Conservation (phyloP, 179 eudicot species). For the Amaranthus tricolor region DNA sequence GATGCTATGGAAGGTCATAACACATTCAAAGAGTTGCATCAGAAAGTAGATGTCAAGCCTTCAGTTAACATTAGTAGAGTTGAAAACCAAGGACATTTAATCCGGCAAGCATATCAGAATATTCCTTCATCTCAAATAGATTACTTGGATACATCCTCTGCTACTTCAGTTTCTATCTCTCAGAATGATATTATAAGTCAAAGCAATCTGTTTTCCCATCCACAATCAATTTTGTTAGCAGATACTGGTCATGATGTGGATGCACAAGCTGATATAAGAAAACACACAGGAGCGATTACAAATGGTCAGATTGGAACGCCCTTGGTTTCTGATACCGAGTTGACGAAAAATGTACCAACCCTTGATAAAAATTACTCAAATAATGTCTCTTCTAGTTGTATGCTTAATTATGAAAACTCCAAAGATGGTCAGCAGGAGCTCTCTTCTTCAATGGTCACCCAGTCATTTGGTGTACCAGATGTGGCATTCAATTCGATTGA, state of each 20-base stretch:
- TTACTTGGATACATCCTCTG: constrained; percentile 89
- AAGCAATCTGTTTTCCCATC: constrained; percentile 46
- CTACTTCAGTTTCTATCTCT: constrained; percentile 70
- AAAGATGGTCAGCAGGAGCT: constrained; percentile 85
- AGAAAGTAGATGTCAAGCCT: constrained; percentile 54
- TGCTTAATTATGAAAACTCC: constrained; percentile 58
- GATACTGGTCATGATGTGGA: constrained; percentile 58
- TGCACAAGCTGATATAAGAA: constrained; percentile 53
- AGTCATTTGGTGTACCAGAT: constrained; percentile 94
- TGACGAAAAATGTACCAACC: constrained; percentile 48
- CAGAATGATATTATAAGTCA: constrained; percentile 65
- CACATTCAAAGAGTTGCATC: constrained; percentile 48
- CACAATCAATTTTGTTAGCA: constrained; percentile 57
- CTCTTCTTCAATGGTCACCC: constrained; percentile 86
- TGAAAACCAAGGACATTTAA: constrained; percentile 56
- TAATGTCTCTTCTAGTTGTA: constrained; percentile 58
- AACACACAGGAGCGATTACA: constrained; percentile 42
- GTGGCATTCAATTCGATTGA: constrained; percentile 78
- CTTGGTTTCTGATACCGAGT: constrained; percentile 52
- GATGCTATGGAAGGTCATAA: constrained; percentile 51
- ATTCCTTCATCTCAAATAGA: constrained; percentile 57
- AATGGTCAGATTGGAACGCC: constrained; percentile 52
- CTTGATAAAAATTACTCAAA: constrained; percentile 55
- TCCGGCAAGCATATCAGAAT: constrained; percentile 50
- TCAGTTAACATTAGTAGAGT: constrained; percentile 51